Evolutionary conservation across 2,329 filamentous ascomycete genomes (phyloP), one percentile per base, ranked within the genome.

Genomic region (Neonectria ditissima): DNA sequence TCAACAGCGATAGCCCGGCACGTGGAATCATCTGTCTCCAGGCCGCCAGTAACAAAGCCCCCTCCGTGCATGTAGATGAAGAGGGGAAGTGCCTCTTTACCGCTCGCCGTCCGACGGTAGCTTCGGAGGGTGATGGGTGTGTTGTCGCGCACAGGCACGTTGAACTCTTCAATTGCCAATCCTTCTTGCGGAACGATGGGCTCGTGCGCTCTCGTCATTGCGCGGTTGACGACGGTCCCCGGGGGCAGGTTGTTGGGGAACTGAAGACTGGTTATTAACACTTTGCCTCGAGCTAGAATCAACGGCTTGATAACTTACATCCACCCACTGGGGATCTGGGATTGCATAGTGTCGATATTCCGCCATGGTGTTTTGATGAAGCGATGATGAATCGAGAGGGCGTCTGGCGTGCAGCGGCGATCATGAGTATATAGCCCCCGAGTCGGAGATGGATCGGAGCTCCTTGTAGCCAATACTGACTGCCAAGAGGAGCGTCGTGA

Each of bases 1-100:
- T 72, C 63, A 0, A 65, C 26, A 1, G 75, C 72, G 26, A 75
- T 57, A 5, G 65, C 68, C 5, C 71, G 66, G 28, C 70, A 75
- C 1, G 69, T 71, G 8, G 59, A 43, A n/a, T 75, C 73, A 43
- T 75, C 72, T 4, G 72, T 75, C 37, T 75, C 74, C 1, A 75
- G 55, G 7, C 73, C 68, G 5, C 68, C 70, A 2, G 65, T 71
- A 5, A 75, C 68, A 44, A 69, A 74, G 16, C 70, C 70, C 5
- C 71, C 74, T 2, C 71, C 71, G 22, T 74, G 71, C 65, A 75
- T 72, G 60, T 74, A 74, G 1, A 74, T 45, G 1, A 74, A 59
- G 8, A 74, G 55, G 3, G 72, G 71, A 0, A 73, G 60, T 2
- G 50, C 20, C 14, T 61, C 34, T 2, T 56, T 60, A 11, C 18